These are phyloP conservation scores for Talaromyces sp. DNA, from an alignment of 2,329 filamentous ascomycete genomes.

Conservation along the genomic window DNA sequence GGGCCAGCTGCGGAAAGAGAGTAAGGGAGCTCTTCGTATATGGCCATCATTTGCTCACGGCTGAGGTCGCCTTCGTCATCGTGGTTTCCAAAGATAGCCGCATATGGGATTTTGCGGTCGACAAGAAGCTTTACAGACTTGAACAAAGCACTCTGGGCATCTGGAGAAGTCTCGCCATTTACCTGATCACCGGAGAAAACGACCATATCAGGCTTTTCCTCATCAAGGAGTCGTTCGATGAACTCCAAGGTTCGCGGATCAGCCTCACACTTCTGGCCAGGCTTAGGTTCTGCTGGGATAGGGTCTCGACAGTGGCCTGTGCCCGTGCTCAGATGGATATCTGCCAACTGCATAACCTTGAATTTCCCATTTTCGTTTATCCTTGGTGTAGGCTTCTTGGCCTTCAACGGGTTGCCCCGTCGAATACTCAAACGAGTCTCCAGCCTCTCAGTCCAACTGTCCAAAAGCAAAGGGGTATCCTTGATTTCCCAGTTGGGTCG, in stretches of 20 bases:
- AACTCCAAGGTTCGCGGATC: conserved; percentile 92
- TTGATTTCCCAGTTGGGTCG: conserved; percentile 81
- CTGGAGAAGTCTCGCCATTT: conserved; percentile 88
- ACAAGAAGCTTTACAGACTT: conserved; percentile 86
- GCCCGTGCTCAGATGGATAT: conserved; percentile 90
- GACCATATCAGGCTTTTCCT: conserved; percentile 91
- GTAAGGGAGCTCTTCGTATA: conserved; percentile 85
- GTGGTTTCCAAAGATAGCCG: conserved; percentile 95
- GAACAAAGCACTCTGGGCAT: conserved; percentile 90
- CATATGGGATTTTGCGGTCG: conserved; percentile 86
- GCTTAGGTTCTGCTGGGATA: conserved; percentile 72
- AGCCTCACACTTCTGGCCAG: conserved; percentile 77
- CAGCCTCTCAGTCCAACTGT: conserved; percentile 61
- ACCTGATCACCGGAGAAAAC: conserved; percentile 93
- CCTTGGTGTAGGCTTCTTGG: conserved; percentile 71
- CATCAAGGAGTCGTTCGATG: conserved; percentile 77
- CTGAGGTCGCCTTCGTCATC: conserved; percentile 87
- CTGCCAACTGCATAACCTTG: conserved; percentile 96
- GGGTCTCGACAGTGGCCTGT: conserved; percentile 83
- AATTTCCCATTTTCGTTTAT: conserved; percentile 90
- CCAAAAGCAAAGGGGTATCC: conserved; percentile 72
- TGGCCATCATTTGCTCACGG: conserved; percentile 76
- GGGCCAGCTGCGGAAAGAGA: conserved; percentile 86
- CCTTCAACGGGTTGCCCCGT: conserved; percentile 66
- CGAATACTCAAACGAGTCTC: conserved; percentile 78